Evolutionary conservation across 345 rosid species (phyloP).

Genomic region (Citrus unshiu): DNA sequence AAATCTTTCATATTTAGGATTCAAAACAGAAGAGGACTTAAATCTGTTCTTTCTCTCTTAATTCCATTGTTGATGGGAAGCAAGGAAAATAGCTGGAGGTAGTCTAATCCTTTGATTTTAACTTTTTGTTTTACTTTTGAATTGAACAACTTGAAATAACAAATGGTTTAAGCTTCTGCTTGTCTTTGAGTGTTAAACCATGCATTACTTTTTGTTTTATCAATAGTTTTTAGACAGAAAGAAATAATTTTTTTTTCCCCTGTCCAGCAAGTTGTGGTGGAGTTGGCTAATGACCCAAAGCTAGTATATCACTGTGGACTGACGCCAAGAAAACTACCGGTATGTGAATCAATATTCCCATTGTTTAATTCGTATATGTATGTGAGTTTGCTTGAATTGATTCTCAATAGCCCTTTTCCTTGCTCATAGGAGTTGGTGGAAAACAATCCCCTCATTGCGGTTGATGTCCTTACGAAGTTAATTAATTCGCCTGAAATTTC

Average conservation of each 20-base stretch:
- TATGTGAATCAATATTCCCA: constrained; percentile 33
- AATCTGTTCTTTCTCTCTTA: background rate
- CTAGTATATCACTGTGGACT: constrained; percentile 93
- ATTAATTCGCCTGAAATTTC: constrained; percentile 78
- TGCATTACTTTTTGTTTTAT: background rate
- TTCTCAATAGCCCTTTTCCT: constrained; percentile 17
- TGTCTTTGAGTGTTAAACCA: background rate
- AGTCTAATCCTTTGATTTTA: background rate
- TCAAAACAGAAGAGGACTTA: background rate
- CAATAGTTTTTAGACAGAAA: constrained; percentile 9
- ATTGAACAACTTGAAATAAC: background rate
- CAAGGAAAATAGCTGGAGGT: background rate
- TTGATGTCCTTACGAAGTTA: constrained; percentile 89
- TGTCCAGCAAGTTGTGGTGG: constrained; percentile 66
- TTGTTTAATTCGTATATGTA: background rate
- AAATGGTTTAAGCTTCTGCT: background rate
- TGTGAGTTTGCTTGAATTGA: constrained; percentile 11
- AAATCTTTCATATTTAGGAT: too few species aligned
- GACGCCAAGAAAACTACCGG: constrained; percentile 88
- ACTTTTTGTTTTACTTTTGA: background rate
- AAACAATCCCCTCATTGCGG: constrained; percentile 89
- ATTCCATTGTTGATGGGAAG: background rate
- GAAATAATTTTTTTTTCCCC: constrained; percentile 13
- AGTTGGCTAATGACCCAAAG: constrained; percentile 79
- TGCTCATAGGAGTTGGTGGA: constrained; percentile 87